Evolutionary conservation across 2,329 filamentous ascomycete species (phyloP).

Genomic region (Nemania sp.): DNA sequence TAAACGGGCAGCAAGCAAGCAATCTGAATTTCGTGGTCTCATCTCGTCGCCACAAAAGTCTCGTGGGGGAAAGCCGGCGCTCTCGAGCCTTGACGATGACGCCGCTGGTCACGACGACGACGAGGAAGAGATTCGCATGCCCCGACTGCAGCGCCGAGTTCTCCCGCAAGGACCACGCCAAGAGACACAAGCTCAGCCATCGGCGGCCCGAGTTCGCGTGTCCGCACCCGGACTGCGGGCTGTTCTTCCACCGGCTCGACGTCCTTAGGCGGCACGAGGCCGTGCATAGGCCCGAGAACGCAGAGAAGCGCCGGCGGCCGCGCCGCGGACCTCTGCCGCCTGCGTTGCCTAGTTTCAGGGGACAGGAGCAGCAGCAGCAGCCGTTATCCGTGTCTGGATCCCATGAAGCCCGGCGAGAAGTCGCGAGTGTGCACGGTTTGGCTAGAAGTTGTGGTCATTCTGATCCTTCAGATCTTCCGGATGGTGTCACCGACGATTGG

Average conservation of each 20-base stretch:
- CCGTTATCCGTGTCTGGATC: background rate
- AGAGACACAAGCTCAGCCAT: constrained; percentile 22
- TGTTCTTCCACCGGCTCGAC: constrained; percentile 22
- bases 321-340: constrained; percentile 18
- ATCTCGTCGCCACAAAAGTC: too few species aligned
- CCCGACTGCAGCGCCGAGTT: constrained; percentile 20
- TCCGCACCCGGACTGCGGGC: constrained; percentile 8
- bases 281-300: constrained; percentile 18
- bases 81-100: constrained; percentile 7
- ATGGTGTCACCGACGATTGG: background rate
- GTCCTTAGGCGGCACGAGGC: constrained; percentile 14
- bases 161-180: constrained; percentile 22
- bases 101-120: background rate
- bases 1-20: too few species aligned
- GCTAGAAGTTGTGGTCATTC: background rate
- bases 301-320: constrained; percentile 17
- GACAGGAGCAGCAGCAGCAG: background rate
- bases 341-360: background rate
- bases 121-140: constrained; percentile 11
- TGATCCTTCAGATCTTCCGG: background rate
- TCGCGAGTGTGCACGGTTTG: background rate
- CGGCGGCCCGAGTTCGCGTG: constrained; percentile 11
- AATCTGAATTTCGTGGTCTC: too few species aligned
- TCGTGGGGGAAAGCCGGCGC: too few species aligned
- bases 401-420: background rate